Evolutionary conservation across 2,329 filamentous ascomycete genomes (phyloP), one percentile per base, ranked within the genome.

Genomic region (Venturia asperata): DNA sequence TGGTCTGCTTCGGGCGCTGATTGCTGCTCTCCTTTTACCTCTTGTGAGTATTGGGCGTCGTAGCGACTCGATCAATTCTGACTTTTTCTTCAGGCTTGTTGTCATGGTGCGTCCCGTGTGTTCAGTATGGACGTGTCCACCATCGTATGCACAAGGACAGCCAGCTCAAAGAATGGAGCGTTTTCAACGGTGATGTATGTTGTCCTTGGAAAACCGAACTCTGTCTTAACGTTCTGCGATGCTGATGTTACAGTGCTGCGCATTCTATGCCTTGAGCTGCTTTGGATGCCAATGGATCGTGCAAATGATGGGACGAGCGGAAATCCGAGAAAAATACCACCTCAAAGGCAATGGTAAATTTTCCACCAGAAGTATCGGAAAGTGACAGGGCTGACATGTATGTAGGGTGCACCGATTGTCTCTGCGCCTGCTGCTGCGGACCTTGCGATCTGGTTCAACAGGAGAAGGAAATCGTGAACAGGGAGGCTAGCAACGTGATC

Each of bases 361-460:
- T 34, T 15, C 10, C 5, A n/a, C n/a, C n/a, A n/a, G n/a, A n/a
- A n/a, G n/a, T n/a, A n/a, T n/a, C n/a, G n/a, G n/a, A n/a, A n/a
- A n/a, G n/a, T n/a, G n/a, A n/a, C 24, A 15, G 19, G 27, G n/a
- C 56, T 65, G 17, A 47, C 9, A 11, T 43, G 3, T 5, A 58
- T n/a, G n/a, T n/a, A 64, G 71, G 66, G 11, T 74, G 72, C 68
- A 71, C 68, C 15, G 73, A 74, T 65, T 74, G 72, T 65, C 66
- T 74, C 34, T 74, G 72, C 61, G 72, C 73, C 5, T 74, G 71
- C 69, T 74, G 71, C 68, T 75, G 73, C 66, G 43, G 15, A n/a
- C 71, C 71, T 15, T 75, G 73, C 67, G 72, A 74, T 69, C 62
- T 74, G 21, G 69, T 69, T 19, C 73, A 75, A 67, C 72, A 74